Evolutionary conservation across 2,329 filamentous ascomycete genomes (phyloP).

Genomic region (Talaromyces piceae): DNA sequence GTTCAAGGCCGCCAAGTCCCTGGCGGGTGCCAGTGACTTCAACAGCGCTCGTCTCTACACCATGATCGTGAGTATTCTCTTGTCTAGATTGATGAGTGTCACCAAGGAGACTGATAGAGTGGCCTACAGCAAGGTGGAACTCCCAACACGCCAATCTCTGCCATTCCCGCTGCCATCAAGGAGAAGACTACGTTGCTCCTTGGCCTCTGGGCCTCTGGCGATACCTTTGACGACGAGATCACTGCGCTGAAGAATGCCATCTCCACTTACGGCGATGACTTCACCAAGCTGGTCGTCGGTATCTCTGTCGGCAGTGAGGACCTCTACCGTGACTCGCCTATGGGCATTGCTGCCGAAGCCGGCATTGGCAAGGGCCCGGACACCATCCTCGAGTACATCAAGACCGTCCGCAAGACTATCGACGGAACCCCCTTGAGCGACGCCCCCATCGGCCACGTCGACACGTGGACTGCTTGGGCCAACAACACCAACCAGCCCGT

Average conservation of each 20-base stretch:
- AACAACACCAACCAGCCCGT: constrained; percentile 66
- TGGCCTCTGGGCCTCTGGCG: constrained; percentile 71
- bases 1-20: constrained; percentile 40
- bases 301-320: constrained; percentile 86
- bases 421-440: constrained; percentile 48
- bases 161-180: constrained; percentile 74
- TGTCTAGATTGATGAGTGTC: background rate
- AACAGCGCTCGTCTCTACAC: constrained; percentile 52
- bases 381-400: constrained; percentile 62
- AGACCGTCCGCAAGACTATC: constrained; percentile 57
- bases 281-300: constrained; percentile 57
- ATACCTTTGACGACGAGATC: constrained; percentile 62
- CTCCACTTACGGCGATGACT: constrained; percentile 56
- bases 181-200: constrained; percentile 73
- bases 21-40: constrained; percentile 35
- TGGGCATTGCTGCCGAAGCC: constrained; percentile 56
- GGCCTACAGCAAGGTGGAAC: constrained; percentile 43
- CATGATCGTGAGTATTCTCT: constrained; percentile 42
- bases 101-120: constrained; percentile 5
- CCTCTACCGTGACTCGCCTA: constrained; percentile 70
- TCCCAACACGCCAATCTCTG: constrained; percentile 57
- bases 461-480: constrained; percentile 77
- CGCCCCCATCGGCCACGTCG: constrained; percentile 70
- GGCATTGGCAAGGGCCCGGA: constrained; percentile 57
- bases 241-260: constrained; percentile 64